Conservation (phyloP, 2,329 filamentous ascomycete genomes). For the Rhinocladiella mackenziei region DNA sequence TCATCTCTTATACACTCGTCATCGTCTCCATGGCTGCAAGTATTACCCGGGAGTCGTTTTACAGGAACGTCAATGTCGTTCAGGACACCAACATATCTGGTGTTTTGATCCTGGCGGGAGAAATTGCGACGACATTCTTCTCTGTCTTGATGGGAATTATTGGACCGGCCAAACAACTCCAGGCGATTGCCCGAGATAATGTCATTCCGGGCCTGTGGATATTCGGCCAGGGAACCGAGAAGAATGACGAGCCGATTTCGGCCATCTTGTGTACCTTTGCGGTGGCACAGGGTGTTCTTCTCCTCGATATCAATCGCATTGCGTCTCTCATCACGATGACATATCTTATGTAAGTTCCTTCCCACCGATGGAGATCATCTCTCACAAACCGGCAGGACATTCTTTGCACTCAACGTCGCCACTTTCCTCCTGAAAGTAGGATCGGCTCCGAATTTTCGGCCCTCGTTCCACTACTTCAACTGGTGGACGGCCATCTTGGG, state of each 20-base stretch:
- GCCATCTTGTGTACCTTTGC: conserved; percentile 73
- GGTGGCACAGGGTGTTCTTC: conserved; percentile 72
- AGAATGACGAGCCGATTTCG: conserved; percentile 68
- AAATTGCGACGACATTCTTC: conserved; percentile 78
- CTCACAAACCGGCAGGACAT: conserved; percentile 50
- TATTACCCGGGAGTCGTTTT: conserved; percentile 68
- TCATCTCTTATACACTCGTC: conserved; percentile 70
- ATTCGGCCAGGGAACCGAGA: conserved; percentile 69
- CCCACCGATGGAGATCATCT: background rate
- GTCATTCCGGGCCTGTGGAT: conserved; percentile 70
- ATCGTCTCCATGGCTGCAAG: conserved; percentile 74
- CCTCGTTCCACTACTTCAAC: conserved; percentile 84
- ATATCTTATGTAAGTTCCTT: conserved; percentile 62
- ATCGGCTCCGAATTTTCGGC: conserved; percentile 82
- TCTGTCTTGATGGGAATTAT: conserved; percentile 84
- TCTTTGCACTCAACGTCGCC: conserved; percentile 80
- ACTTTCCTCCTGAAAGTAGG: conserved; percentile 83
- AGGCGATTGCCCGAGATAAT: conserved; percentile 75
- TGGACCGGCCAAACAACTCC: conserved; percentile 76
- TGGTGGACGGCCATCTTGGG: conserved; percentile 76
- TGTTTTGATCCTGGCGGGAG: conserved; percentile 70
- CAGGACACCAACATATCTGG: conserved; percentile 75
- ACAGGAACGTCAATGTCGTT: conserved; percentile 73
- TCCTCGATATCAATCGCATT: conserved; percentile 82
- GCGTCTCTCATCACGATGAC: conserved; percentile 88